phyloP scores from a whole-genome alignment of 176 grass and related monocot genomes.

The Carex littledalei region DNA sequence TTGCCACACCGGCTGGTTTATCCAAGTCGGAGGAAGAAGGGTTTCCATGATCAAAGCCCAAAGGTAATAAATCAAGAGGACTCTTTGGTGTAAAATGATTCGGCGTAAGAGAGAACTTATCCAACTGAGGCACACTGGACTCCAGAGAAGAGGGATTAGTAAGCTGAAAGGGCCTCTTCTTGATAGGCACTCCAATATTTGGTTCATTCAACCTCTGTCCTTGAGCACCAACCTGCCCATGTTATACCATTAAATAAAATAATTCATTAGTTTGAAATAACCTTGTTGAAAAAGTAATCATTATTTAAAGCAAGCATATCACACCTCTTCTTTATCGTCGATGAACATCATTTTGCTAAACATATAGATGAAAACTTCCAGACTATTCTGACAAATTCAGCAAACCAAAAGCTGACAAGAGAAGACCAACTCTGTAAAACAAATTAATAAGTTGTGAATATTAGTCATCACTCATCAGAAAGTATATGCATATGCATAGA shows the following conservation, averaged over 20 bases:
- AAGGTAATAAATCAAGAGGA: constrained; percentile 14
- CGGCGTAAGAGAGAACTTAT: neutral
- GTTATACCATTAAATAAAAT: neutral
- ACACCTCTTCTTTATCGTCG: constrained; percentile 19
- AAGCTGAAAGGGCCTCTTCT: constrained; percentile 33
- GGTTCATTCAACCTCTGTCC: constrained; percentile 22
- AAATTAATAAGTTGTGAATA: neutral
- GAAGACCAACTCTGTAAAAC: constrained; percentile 6
- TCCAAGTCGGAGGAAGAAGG: neutral
- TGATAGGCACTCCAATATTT: constrained; percentile 35
- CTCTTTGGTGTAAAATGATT: constrained; percentile 26
- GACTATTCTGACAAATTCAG: neutral
- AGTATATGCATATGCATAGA: neutral
- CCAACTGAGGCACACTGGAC: neutral
- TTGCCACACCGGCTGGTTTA: neutral
- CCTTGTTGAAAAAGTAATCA: neutral
- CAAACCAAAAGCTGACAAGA: constrained; percentile 1
- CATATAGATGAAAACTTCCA: constrained; percentile 13
- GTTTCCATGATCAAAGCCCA: constrained; percentile 2
- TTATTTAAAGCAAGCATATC: neutral
- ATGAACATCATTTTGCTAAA: constrained; percentile 24
- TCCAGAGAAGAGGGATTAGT: neutral
- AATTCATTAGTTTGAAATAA: neutral
- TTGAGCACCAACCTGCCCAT: constrained; percentile 17
- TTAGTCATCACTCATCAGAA: neutral